A percentile compares a stretch with the other conserved stretches of the same genome.
These are phyloP conservation scores for Aspergillus bridgeri DNA, from an alignment of 495 filamentous ascomycete species.

Conservation along the genomic window DNA sequence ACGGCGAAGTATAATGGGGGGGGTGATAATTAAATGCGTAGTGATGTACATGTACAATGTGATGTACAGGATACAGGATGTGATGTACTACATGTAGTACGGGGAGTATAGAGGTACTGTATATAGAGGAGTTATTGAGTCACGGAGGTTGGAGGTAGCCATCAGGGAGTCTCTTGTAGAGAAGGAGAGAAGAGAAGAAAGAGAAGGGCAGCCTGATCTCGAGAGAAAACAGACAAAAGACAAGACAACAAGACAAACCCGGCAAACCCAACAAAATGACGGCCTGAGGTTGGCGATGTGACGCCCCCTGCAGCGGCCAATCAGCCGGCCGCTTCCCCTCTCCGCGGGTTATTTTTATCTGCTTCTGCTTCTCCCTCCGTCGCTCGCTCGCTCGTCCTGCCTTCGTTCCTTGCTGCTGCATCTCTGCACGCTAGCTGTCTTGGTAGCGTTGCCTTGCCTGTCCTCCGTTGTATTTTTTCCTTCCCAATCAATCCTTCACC, in stretches of 20 bases:
- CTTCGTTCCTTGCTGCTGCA: slow-evolving; percentile 15
- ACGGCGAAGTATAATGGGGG: slow-evolving; percentile 8
- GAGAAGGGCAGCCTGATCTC: too few relatives aligned
- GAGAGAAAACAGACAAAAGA: too few relatives aligned
- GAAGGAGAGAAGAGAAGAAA: too few relatives aligned
- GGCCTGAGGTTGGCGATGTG: background rate
- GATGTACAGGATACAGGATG: too few relatives aligned
- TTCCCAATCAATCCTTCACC: background rate
- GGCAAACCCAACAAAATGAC: background rate
- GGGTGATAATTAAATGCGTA: too few relatives aligned
- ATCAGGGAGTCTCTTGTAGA: too few relatives aligned
- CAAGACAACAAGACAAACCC: too few relatives aligned
- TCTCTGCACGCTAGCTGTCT: slow-evolving; percentile 16
- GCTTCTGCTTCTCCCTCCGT: background rate
- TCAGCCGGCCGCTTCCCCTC: background rate
- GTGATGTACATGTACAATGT: too few relatives aligned
- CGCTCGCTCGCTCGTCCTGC: background rate
- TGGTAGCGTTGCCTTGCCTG: background rate
- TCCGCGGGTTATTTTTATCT: slow-evolving; percentile 6
- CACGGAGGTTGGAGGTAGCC: too few relatives aligned
- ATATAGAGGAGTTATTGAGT: too few relatives aligned
- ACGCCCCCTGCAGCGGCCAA: background rate
- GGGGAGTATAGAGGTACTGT: too few relatives aligned
- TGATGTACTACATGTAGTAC: too few relatives aligned
- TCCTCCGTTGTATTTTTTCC: slow-evolving; percentile 8